A percentile compares a stretch with the other conserved stretches of the same genome.
These are phyloP conservation scores for Hanseniaspora pseudoguilliermondii DNA, from an alignment of 805 yeast genomes.

Conservation along the genomic window DNA sequence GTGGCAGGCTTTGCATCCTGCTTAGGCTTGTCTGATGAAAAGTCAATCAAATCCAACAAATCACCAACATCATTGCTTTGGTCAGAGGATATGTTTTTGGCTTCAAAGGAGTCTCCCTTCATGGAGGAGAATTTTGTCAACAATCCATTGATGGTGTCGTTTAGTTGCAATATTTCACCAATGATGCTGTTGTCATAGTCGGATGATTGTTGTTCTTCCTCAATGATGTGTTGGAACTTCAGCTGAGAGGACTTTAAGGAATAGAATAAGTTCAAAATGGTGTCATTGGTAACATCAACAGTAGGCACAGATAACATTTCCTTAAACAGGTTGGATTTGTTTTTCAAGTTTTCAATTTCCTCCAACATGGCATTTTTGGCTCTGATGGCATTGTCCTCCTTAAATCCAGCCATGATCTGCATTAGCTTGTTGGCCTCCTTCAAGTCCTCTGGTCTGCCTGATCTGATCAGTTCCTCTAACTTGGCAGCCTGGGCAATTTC, in stretches of 20 bases:
- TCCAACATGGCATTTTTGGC: conserved; percentile 68
- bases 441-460: conserved; percentile 91
- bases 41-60: conserved; percentile 54
- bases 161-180: conserved; percentile 49
- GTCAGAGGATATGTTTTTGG: conserved; percentile 30
- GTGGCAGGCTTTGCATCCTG: conserved; percentile 13
- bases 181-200: conserved; percentile 46
- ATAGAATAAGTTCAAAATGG: conserved; percentile 61
- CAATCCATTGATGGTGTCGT: conserved; percentile 62
- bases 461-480: conserved; percentile 83
- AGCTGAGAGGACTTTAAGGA: conserved; percentile 78
- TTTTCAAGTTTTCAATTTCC: conserved; percentile 68
- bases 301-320: conserved; percentile 61
- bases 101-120: conserved; percentile 54
- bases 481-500: conserved; percentile 87
- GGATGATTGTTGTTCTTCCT: conserved; percentile 49
- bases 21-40: conserved; percentile 42
- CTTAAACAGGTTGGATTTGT: conserved; percentile 74
- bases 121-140: conserved; percentile 53
- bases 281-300: conserved; percentile 39
- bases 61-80: conserved; percentile 29
- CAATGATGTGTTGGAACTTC: conserved; percentile 68
- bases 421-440: conserved; percentile 92
- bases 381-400: conserved; percentile 53
- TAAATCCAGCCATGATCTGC: conserved; percentile 97